Evolutionary conservation across 257 asterid species (phyloP), one percentile per base, ranked within the genome.

Genomic region (Fraxinus cuspidata): DNA sequence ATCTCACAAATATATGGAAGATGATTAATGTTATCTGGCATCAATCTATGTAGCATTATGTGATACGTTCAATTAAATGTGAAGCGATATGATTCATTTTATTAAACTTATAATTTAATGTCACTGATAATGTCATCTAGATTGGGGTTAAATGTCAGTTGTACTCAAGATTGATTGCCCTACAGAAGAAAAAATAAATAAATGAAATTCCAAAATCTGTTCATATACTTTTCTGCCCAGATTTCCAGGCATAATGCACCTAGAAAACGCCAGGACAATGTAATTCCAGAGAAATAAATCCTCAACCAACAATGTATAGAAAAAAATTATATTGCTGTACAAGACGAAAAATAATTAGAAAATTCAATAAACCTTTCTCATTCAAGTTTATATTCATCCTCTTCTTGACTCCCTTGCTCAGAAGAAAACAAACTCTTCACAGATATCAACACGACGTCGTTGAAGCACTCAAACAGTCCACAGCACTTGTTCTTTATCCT

Each of bases 401-500:
- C 66, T 58, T 58, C 66, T 21, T 7, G 5, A 21, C 29, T 21
- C 28, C 28, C 28, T 58, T 21, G 4, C 28, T 58, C 31, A 58
- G 28, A 58, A 58, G 66, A n/a, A 58, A 21, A n/a, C 66, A 23
- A 21, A 58, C 66, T 21, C 13, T 21, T 58, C 29, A 58, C 65
- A 15, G 47, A 40, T 7, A n/a, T 9, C 28, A 56, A 56, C 65
- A 56, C 29, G 66, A 58, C 29, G 66, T 58, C 66, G 66, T n/a
- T 58, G 66, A 58, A 58, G 66, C 66, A 58, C 66, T n/a, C 66
- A 4, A 58, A 58, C 29, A 58, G 13, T 58, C 66, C 66, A n/a
- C 66, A 58, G 23, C 66, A 58, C 29, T 58, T 58, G 13, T 8
- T 58, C 66, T 58, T 58, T 21, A 58, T 58, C 28, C 66, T 58